A percentile compares a stretch with the other conserved stretches of the same genome.
phyloP scores from a whole-genome alignment of 345 rosid species.

The Salix udensis region DNA sequence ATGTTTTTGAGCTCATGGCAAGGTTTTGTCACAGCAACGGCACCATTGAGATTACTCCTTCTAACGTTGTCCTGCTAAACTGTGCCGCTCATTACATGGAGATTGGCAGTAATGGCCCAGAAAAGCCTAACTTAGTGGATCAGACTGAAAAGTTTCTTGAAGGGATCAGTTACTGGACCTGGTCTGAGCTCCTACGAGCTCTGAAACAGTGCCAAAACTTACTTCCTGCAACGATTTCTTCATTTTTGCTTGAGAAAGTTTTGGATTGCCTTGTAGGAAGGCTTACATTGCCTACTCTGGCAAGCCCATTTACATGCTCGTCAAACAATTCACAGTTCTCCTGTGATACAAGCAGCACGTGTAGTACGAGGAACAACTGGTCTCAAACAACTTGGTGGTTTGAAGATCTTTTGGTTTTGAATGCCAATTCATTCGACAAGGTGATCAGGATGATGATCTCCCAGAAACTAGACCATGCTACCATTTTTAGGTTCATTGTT shows the following conservation, averaged over 20 bases:
- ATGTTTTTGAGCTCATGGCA: constrained; percentile 54
- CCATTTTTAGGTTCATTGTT: constrained; percentile 38
- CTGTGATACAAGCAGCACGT: constrained; percentile 30
- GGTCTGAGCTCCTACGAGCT: constrained; percentile 49
- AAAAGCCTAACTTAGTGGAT: constrained; percentile 17
- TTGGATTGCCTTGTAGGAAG: constrained; percentile 27
- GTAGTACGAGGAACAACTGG: constrained; percentile 22
- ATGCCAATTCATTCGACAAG: constrained; percentile 28
- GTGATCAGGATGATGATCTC: constrained; percentile 25
- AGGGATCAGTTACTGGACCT: constrained; percentile 47
- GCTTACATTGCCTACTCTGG: constrained; percentile 25
- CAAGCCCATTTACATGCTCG: constrained; percentile 25
- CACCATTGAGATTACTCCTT: constrained; percentile 27
- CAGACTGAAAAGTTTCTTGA: constrained; percentile 31
- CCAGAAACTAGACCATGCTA: constrained; percentile 27
- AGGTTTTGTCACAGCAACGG: constrained; percentile 50
- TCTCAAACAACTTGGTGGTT: constrained; percentile 42
- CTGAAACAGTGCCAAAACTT: constrained; percentile 44
- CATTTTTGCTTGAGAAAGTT: constrained; percentile 32
- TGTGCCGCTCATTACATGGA: constrained; percentile 46
- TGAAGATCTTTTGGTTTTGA: constrained; percentile 42
- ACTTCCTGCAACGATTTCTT: constrained; percentile 22
- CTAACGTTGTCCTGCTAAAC: constrained; percentile 35
- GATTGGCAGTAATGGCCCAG: constrained; percentile 23
- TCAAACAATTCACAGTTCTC: constrained; percentile 38